These are phyloP conservation scores for Diatrype stigma DNA, from an alignment of 2,329 filamentous ascomycete genomes.

Conservation along the genomic window DNA sequence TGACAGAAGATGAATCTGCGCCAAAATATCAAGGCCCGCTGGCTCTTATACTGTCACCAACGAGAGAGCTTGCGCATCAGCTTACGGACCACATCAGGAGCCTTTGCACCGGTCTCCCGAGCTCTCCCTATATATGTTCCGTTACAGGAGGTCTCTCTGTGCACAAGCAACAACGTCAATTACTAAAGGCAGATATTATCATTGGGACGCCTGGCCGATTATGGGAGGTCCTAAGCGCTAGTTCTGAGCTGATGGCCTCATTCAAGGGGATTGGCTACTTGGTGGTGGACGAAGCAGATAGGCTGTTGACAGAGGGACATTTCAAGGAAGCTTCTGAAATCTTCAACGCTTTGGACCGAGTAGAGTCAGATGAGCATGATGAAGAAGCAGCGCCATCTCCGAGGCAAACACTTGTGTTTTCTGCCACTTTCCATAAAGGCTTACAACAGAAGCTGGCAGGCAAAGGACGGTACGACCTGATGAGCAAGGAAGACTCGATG, in stretches of 20 bases:
- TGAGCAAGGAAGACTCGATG: constrained; percentile 76
- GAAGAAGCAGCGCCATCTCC: constrained; percentile 41
- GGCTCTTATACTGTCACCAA: constrained; percentile 84
- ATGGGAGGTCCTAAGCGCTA: constrained; percentile 87
- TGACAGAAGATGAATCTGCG: constrained; percentile 30
- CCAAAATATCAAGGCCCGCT: constrained; percentile 48
- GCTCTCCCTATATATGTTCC: constrained; percentile 71
- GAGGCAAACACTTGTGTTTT: constrained; percentile 91
- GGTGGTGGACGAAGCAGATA: constrained; percentile 91
- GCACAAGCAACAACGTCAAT: constrained; percentile 87
- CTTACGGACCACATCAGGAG: constrained; percentile 76
- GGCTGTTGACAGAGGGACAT: constrained; percentile 84
- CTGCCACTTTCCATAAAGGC: constrained; percentile 88
- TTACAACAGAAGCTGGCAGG: constrained; percentile 87
- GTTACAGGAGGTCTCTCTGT: constrained; percentile 89
- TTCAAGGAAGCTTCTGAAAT: constrained; percentile 95
- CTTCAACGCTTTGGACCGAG: constrained; percentile 70
- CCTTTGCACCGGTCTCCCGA: constrained; percentile 60
- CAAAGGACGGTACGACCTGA: constrained; percentile 64
- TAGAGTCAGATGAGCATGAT: constrained; percentile 48
- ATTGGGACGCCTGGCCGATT: constrained; percentile 87
- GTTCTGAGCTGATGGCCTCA: constrained; percentile 61
- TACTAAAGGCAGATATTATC: constrained; percentile 85
- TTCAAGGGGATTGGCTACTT: constrained; percentile 76
- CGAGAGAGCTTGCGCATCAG: constrained; percentile 90